Evolutionary conservation across 495 filamentous ascomycete genomes (phyloP).

Genomic region (Penicillium antarcticum): DNA sequence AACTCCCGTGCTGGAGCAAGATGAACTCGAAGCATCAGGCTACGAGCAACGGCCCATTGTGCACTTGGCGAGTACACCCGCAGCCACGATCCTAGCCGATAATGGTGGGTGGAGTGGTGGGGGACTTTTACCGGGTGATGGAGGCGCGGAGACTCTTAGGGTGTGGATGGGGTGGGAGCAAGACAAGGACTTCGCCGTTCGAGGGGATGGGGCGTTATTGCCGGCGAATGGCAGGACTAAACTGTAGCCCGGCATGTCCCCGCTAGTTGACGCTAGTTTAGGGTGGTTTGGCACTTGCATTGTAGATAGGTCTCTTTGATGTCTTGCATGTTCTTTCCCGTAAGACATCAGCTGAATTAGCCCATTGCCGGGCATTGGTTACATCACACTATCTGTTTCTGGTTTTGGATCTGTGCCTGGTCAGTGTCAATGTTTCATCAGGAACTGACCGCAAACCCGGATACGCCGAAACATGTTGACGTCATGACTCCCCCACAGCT

Average conservation of each 20-base stretch:
- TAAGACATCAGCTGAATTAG: too few species aligned
- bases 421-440: constrained; percentile 11
- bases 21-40: constrained; percentile 62
- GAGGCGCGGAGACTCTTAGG: constrained; percentile 65
- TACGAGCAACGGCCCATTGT: constrained; percentile 78
- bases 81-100: constrained; percentile 50
- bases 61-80: constrained; percentile 63
- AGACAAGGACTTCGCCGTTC: constrained; percentile 65
- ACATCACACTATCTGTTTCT: not conserved
- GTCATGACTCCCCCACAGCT: constrained; percentile 19
- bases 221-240: constrained; percentile 41
- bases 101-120: constrained; percentile 63
- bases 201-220: constrained; percentile 51
- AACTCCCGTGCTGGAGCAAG: constrained; percentile 75
- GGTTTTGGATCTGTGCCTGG: constrained; percentile 1
- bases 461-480: constrained; percentile 22
- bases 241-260: constrained; percentile 33
- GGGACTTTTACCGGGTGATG: constrained; percentile 60
- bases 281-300: not conserved
- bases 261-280: not conserved
- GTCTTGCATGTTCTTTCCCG: not conserved
- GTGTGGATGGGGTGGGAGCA: constrained; percentile 77
- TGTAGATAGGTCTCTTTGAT: not conserved
- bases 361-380: too few species aligned
- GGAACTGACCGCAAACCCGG: constrained; percentile 9